Conservation (phyloP, 2,329 filamentous ascomycete genomes). For the Monosporascus sp. region DNA sequence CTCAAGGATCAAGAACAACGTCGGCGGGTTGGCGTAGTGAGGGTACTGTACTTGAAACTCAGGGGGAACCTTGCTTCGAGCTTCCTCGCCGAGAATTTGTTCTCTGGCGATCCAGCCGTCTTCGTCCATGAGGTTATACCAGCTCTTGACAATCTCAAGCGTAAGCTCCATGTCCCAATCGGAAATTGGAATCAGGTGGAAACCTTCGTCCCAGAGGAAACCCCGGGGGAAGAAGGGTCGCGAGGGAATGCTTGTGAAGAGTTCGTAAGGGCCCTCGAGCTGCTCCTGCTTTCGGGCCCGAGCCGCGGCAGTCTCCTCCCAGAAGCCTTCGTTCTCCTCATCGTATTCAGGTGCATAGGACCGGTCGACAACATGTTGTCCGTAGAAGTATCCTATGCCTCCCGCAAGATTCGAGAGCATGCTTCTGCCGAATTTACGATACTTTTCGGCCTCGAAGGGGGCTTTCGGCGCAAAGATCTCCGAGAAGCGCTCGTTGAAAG, state of each 20-base stretch:
- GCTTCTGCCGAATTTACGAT: conserved; percentile 74
- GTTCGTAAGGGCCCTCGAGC: conserved; percentile 75
- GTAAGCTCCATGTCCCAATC: conserved; percentile 93
- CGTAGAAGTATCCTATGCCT: conserved; percentile 93
- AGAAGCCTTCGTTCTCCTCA: conserved; percentile 92
- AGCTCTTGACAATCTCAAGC: conserved; percentile 83
- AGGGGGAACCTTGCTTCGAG: conserved; percentile 84
- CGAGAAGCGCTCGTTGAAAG: conserved; percentile 71
- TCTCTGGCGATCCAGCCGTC: conserved; percentile 97
- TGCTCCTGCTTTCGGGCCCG: conserved; percentile 62
- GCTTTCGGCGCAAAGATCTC: conserved; percentile 66
- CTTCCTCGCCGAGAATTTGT: conserved; percentile 88
- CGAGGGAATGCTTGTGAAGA: conserved; percentile 89
- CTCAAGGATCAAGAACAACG: conserved; percentile 84
- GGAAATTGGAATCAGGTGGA: conserved; percentile 83
- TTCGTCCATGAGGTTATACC: conserved; percentile 93
- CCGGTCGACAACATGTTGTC: conserved; percentile 80
- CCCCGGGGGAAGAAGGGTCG: conserved; percentile 93
- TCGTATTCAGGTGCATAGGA: conserved; percentile 91
- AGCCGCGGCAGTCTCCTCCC: conserved; percentile 83
- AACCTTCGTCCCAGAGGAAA: conserved; percentile 97
- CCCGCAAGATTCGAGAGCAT: conserved; percentile 93
- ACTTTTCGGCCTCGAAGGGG: conserved; percentile 70
- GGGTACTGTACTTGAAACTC: conserved; percentile 97
- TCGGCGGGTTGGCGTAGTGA: conserved; percentile 95